Evolutionary conservation across 2,329 filamentous ascomycete genomes (phyloP), one percentile per base, ranked within the genome.

Genomic region (Cercospora sp.): DNA sequence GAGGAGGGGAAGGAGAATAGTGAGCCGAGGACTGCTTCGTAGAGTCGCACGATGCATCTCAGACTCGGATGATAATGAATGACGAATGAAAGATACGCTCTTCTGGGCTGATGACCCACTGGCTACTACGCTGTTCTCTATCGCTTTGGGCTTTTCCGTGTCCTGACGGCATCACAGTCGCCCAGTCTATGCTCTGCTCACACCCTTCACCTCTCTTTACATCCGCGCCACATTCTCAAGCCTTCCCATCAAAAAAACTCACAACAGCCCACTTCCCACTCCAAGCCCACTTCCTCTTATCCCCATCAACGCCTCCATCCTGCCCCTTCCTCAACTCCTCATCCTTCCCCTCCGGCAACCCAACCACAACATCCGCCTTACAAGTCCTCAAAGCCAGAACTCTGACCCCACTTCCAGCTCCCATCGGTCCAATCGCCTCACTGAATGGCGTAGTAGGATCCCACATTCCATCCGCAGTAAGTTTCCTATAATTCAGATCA

Each of bases 321-420:
- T 91, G 88, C 63, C 82, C 85, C 8, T 86, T 83, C 72, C 86
- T 88, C 63, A 98, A 83, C 78, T 89, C 88, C 81, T 97, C 93
- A 76, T 99, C 95, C 77, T 90, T 87, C 6, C 94, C 94, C 8
- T 88, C 80, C 13, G 89, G 85, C n/a, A 99, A 84, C 0, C 93
- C 94, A 28, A 97, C 95, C 0, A 98, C 93, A 7, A 96, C 92
- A 77, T 99, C 95, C 0, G 94, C 94, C 82, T 99, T 99, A 85
- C 94, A 97, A 0, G 95, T 99, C 66, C 95, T 88, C 70, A 99
- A 85, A 0, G 95, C 91, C 30, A 99, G 85, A 3, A 94, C 86
- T 69, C 97, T 93, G 66, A 98, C 80, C 1, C 93, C 93, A 0
- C 93, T 97, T 0, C 87, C 88, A 0, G 12, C 21, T n/a, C 94